phyloP scores from a whole-genome alignment of 306 rosid genomes.

The Cicer judaicum region DNA sequence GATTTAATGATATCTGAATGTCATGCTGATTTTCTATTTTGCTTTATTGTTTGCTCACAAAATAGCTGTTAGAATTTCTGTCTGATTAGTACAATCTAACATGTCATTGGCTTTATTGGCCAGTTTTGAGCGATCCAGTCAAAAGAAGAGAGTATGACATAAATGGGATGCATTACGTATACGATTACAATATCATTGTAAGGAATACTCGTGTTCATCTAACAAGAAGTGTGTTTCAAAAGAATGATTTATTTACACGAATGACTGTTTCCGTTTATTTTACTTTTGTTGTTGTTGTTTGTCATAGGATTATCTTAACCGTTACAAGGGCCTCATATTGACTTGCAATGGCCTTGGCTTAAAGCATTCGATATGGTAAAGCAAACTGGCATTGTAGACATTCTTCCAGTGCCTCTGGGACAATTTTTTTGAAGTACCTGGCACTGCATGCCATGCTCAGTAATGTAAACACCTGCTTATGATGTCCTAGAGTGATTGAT shows the following conservation, averaged over 20 bases:
- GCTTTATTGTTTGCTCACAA: background rate
- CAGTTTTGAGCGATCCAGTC: conserved; percentile 96
- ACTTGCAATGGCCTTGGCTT: conserved; percentile 98
- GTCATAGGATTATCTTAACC: conserved; percentile 89
- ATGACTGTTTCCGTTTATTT: conserved; percentile 17
- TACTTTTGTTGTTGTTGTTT: conserved; percentile 1
- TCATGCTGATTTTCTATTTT: conserved; percentile 8
- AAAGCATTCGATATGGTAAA: conserved; percentile 80
- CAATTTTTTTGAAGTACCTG: conserved; percentile 50
- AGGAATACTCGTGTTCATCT: conserved; percentile 46
- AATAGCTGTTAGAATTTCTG: conserved; percentile 22
- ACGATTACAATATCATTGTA: conserved; percentile 82
- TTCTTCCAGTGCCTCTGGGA: conserved; percentile 53
- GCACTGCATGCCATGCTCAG: conserved; percentile 51
- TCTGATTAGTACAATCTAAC: conserved; percentile 49
- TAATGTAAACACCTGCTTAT: conserved; percentile 31
- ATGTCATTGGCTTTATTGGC: conserved; percentile 34
- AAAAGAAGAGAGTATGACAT: conserved; percentile 84
- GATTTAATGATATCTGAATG: conserved; percentile 9
- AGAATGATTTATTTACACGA: conserved; percentile 10
- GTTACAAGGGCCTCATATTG: conserved; percentile 95
- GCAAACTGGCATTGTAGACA: conserved; percentile 26
- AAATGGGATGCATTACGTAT: conserved; percentile 78
- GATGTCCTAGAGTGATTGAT: conserved; percentile 41
- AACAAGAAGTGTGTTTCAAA: background rate